Conservation (phyloP, 306 rosid species). For the Pyrus communis region DNA sequence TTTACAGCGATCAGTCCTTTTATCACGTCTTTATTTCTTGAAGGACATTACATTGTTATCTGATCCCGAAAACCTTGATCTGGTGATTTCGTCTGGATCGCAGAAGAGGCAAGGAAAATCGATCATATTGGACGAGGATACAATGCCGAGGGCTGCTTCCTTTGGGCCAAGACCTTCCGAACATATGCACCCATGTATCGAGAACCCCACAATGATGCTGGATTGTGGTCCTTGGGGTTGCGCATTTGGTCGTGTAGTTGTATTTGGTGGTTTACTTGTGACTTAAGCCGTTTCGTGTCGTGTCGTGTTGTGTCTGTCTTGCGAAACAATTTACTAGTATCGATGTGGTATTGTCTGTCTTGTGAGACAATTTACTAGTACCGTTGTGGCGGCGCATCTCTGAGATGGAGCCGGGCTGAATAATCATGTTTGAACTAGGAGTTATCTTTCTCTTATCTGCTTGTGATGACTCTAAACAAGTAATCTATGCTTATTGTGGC, state of each 20-base stretch:
- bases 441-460: neutral
- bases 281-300: neutral
- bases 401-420: neutral
- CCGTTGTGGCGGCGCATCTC: neutral
- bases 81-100: constrained; percentile 8
- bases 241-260: neutral
- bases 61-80: neutral
- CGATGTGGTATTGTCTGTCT: neutral
- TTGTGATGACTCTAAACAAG: neutral
- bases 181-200: neutral
- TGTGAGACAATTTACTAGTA: neutral
- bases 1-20: neutral
- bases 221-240: neutral
- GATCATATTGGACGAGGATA: neutral
- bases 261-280: neutral
- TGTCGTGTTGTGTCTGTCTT: neutral
- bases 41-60: constrained; percentile 2
- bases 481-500: neutral
- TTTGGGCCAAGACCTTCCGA: neutral
- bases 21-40: neutral
- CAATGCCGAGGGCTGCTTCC: neutral
- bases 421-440: neutral
- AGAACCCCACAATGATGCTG: neutral
- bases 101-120: neutral
- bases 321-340: neutral